Evolutionary conservation across 1,139 yeast species (phyloP), one percentile per base, ranked within the genome.

Genomic region (Kodamaea alishanica): DNA sequence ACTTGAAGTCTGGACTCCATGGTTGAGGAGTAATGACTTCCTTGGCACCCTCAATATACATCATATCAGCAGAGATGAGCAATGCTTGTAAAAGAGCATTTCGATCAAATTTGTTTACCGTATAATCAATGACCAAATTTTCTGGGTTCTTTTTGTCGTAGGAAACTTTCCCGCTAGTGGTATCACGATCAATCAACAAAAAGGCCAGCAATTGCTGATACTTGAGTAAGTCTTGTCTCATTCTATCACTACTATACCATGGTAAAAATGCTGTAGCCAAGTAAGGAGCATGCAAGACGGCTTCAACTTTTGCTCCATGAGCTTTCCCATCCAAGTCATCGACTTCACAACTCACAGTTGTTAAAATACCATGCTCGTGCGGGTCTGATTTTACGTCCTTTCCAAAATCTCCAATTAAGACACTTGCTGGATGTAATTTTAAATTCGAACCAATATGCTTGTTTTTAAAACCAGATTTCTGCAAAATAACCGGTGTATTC

Each of bases 221-320:
- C 41, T 63, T 63, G 26, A 73, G 49, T 28, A 69, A 40, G 35
- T 62, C 61, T 35, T 57, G 51, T 42, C 78, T 65, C 29, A 52
- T 46, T 28, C 61, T 58, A 30, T 58, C 60, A 31, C 74, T 65
- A 7, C 61, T 54, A 20, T 54, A 47, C 78, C 79, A 78, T 4
- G 81, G 81, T 8, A 64, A 35, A 44, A 68, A 69, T 20, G 58
- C 56, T 12, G 62, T 44, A 39, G 69, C 67, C 22, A 74, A 43
- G 34, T 55, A 55, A 2, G 83, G 84, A 8, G 68, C 58, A 48
- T 75, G 79, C 31, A 73, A 60, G 15, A 75, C 47, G 2, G 81
- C 63, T 55, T 78, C 84, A 40, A 78, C 65, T 54, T 70, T 73
- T 8, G 80, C 75, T 2, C 84, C 84, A 50, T 77, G 81, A 2